These are phyloP conservation scores for Saturnispora saitoi DNA, from an alignment of 805 yeast genomes.

Conservation along the genomic window DNA sequence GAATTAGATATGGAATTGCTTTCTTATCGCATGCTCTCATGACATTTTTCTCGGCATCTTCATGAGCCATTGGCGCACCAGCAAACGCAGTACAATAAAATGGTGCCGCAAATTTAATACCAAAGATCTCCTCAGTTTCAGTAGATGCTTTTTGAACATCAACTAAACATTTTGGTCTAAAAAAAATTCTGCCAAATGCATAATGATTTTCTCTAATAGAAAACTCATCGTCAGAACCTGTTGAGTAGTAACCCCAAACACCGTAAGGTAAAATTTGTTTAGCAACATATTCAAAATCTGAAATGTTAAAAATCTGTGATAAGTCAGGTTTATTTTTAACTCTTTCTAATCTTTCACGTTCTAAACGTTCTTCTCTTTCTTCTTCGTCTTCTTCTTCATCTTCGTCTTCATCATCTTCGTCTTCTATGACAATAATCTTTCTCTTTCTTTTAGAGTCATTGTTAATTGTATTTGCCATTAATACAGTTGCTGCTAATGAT, in stretches of 20 bases:
- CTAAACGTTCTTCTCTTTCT: conserved; percentile 27
- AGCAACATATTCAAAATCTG: conserved; percentile 84
- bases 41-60: conserved; percentile 77
- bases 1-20: conserved; percentile 73
- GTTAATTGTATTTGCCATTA: conserved; percentile 1
- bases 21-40: conserved; percentile 66
- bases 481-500: conserved; percentile 2
- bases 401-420: conserved; percentile 22
- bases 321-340: conserved; percentile 53
- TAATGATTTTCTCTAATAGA: conserved; percentile 52
- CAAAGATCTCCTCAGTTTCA: conserved; percentile 14
- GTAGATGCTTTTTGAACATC: conserved; percentile 41
- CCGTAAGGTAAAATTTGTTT: conserved; percentile 59
- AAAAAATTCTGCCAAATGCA: conserved; percentile 76
- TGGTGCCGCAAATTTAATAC: conserved; percentile 39
- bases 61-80: conserved; percentile 77
- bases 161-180: conserved; percentile 70
- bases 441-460: conserved; percentile 11
- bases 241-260: conserved; percentile 86
- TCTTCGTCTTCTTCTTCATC: conserved; percentile 22
- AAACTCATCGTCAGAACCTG: conserved; percentile 89
- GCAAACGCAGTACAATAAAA: conserved; percentile 90
- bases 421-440: conserved; percentile 20
- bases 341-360: conserved; percentile 32
- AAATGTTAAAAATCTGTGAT: conserved; percentile 58